These are phyloP conservation scores for Pilobolus umbonatus DNA, from an alignment of 192 early-diverging fungal species.

Conservation along the genomic window DNA sequence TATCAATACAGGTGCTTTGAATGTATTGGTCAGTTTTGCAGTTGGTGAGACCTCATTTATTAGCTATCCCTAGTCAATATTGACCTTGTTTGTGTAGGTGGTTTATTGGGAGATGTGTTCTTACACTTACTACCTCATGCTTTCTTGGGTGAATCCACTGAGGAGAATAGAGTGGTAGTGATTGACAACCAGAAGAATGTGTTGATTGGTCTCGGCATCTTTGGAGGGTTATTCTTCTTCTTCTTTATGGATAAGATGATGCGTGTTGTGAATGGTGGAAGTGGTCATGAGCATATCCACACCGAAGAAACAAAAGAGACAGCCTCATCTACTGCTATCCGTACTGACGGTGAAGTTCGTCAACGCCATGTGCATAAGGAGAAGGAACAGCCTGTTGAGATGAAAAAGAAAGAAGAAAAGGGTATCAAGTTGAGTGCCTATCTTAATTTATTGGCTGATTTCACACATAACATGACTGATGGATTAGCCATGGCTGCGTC, in stretches of 20 bases:
- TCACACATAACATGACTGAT: constrained; percentile 82
- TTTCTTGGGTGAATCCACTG: constrained; percentile 53
- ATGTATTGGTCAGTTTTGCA: constrained; percentile 80
- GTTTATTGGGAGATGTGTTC: constrained; percentile 80
- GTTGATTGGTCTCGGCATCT: constrained; percentile 69
- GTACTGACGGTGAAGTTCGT: constrained; percentile 4
- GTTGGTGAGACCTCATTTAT: constrained; percentile 50
- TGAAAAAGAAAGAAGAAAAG: constrained; percentile 12
- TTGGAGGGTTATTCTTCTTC: constrained; percentile 70
- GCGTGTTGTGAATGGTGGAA: constrained; percentile 66
- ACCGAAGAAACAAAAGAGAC: constrained; percentile 45
- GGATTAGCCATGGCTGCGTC: constrained; percentile 80
- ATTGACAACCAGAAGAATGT: constrained; percentile 53
- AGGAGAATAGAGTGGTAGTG: constrained; percentile 32
- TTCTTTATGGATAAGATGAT: constrained; percentile 82
- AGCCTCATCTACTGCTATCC: not conserved
- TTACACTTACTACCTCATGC: constrained; percentile 78
- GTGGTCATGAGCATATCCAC: constrained; percentile 46
- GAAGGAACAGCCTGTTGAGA: not conserved
- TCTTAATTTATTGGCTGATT: constrained; percentile 74
- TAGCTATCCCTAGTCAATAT: not conserved
- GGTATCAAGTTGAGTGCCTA: constrained; percentile 49
- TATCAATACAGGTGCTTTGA: constrained; percentile 51
- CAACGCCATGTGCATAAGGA: not conserved
- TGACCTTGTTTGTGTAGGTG: constrained; percentile 34